Evolutionary conservation across 2,329 filamentous ascomycete genomes (phyloP), one percentile per base, ranked within the genome.

Genomic region (Trichothecium roseum): DNA sequence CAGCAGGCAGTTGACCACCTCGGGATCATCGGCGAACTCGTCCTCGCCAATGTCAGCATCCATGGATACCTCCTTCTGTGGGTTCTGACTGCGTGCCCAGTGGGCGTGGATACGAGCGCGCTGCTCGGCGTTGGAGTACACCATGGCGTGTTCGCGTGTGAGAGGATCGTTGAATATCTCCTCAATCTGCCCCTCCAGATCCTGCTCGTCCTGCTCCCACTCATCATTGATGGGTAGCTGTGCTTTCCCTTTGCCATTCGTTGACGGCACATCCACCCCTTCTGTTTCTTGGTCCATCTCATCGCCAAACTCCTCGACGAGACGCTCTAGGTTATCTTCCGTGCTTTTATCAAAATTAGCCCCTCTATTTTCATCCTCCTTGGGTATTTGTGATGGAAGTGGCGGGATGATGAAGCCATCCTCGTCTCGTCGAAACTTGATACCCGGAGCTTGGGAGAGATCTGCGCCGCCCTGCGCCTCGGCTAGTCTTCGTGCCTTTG

Each of bases 1-100:
- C 5, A 96, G 68, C 26, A 87, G 59, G 51, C 88, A 94, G 47
- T 83, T 83, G 40, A 72, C 64, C 5, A 98, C 86, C 56, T 98
- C 91, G 0, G 79, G 81, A 42, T 98, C 91, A 47, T 93, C 78
- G 27, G 80, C 84, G 50, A 96, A 95, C 51, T 95, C 88, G 38
- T 83, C 74, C 38, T 84, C 83, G 34, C 72, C 76, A 15, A 93
- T 80, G 36, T 82, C 76, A 6, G 72, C 68, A 18, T 72, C 67
- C 64, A 78, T 76, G 15, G 67, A 71, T 9, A 71, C 63, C 20
- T 60, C 59, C 45, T 61, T 68, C 22, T 51, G 57, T 2, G 66
- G 67, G 18, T 62, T 65, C 40, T 63, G 60, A 13, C 65, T 60
- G 14, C 70, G 60, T 18, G 66, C 68, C 54, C 67, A 66, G 34